Evolutionary conservation across 2,329 filamentous ascomycete genomes (phyloP).

Genomic region (Gremmenia infestans): DNA sequence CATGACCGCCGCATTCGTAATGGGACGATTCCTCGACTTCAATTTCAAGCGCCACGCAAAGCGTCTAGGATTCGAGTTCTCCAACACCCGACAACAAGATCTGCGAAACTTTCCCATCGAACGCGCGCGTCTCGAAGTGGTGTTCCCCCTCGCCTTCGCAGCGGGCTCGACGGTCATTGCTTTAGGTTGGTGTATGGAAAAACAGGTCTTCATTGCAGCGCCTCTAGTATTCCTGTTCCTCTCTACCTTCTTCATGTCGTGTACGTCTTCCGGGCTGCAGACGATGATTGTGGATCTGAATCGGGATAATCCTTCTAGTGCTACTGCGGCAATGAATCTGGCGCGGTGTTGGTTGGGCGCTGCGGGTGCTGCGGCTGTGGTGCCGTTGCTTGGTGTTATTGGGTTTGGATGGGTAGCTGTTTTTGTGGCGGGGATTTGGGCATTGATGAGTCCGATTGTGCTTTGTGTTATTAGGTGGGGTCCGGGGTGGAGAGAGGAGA

Average conservation of each 20-base stretch:
- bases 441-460: conserved; percentile 35
- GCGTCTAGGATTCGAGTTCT: conserved; percentile 36
- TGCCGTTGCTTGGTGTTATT: conserved; percentile 25
- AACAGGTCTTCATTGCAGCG: conserved; percentile 19
- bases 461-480: conserved; percentile 16
- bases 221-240: conserved; percentile 32
- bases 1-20: not conserved
- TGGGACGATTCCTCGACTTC: conserved; percentile 46
- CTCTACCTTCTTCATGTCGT: conserved; percentile 33
- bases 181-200: conserved; percentile 28
- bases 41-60: conserved; percentile 45
- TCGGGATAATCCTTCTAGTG: conserved; percentile 30
- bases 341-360: conserved; percentile 33
- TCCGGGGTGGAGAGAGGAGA: conserved; percentile 5
- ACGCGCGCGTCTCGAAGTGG: conserved; percentile 16
- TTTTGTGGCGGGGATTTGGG: conserved; percentile 30
- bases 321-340: conserved; percentile 35
- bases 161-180: conserved; percentile 13
- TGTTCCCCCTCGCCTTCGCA: conserved; percentile 11
- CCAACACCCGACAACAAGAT: conserved; percentile 40
- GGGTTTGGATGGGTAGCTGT: conserved; percentile 27
- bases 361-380: conserved; percentile 27
- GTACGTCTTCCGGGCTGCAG: not conserved
- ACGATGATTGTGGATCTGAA: conserved; percentile 33
- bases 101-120: conserved; percentile 35